Base-by-base conservation (phyloP, 805 yeast species). In the Pichia deserticola region DNA sequence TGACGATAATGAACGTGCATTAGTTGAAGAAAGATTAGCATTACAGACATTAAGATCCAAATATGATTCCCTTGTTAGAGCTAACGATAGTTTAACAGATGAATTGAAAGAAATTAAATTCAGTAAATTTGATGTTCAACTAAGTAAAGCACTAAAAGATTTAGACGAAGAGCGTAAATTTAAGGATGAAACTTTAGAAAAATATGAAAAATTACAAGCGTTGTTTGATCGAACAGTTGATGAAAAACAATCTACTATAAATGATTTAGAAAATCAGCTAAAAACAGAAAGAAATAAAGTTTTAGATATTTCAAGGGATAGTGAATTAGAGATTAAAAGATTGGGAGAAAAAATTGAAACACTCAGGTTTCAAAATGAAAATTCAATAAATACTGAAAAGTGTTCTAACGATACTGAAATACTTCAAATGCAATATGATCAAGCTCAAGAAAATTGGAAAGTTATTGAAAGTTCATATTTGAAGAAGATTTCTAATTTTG, bases 391-490 rank as follows among this genome's bases (percentile, higher is more conserved):
- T 8, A n/a, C 49, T 8, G 27, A 40, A 9, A 39, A 32, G 8
- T 40, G 32, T 12, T 6, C 13, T 12, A 37, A 44, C 7, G 49
- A 49, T 35, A 54, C 52, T 12, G 81, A 82, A 55, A 67, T 75
- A 13, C 60, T 87, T 25, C 89, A 85, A 59, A 69, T 78, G 3
- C 93, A 89, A 62, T 84, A 86, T 55, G 76, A 86, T 7, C 75
- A 82, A 13, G 85, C 92, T 0, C 84, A 84, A 50, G 88, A 83
- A 54, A 87, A 84, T 62, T 88, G 96, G 95, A 82, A 84, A 50
- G 70, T 81, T 20, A 81, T 89, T 40, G 97, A 93, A 64, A 76
- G 84, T 38, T 72, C 80, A 4, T 71, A 89, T 51, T 69, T 74
- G 52, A 63, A 67, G 8, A 77, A 76, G 50, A 71, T 82, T 20